Conservation (phyloP, 805 yeast species). For the Candida sonorensis region DNA sequence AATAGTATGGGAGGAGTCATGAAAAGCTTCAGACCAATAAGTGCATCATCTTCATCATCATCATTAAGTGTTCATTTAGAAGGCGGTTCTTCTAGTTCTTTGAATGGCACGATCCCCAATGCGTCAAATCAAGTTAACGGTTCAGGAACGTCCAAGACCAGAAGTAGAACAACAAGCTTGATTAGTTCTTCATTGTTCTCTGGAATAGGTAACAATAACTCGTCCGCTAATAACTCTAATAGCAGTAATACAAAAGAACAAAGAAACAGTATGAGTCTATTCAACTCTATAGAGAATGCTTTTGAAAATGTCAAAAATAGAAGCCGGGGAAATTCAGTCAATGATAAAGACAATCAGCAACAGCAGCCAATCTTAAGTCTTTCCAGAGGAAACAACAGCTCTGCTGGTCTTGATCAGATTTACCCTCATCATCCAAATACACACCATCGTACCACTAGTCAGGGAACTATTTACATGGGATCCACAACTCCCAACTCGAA, state of each 20-base stretch:
- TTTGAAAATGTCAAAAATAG: conserved; percentile 26
- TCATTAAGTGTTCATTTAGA: conserved; percentile 20
- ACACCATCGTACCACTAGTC: background rate
- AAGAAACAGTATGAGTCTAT: conserved; percentile 12
- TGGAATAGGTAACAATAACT: conserved; percentile 5
- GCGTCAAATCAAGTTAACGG: conserved; percentile 1
- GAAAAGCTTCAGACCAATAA: conserved; percentile 27
- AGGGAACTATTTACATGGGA: background rate
- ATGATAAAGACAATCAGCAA: conserved; percentile 6
- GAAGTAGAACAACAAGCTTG: conserved; percentile 28
- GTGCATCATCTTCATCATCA: conserved; percentile 26
- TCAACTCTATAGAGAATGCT: conserved; percentile 27
- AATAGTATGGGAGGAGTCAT: conserved; percentile 29
- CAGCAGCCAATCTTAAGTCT: no score
- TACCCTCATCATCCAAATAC: background rate
- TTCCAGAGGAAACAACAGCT: no score
- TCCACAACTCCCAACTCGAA: background rate
- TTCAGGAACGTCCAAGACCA: no score
- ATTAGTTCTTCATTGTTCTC: conserved; percentile 18
- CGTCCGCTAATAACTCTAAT: background rate
- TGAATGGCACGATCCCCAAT: background rate
- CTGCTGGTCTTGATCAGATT: background rate
- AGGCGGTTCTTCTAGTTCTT: background rate
- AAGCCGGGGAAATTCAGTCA: conserved; percentile 22
- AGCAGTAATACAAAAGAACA: conserved; percentile 6